phyloP scores from a whole-genome alignment of 116 monocot genomes.

The Papilionanthe hybrid region DNA sequence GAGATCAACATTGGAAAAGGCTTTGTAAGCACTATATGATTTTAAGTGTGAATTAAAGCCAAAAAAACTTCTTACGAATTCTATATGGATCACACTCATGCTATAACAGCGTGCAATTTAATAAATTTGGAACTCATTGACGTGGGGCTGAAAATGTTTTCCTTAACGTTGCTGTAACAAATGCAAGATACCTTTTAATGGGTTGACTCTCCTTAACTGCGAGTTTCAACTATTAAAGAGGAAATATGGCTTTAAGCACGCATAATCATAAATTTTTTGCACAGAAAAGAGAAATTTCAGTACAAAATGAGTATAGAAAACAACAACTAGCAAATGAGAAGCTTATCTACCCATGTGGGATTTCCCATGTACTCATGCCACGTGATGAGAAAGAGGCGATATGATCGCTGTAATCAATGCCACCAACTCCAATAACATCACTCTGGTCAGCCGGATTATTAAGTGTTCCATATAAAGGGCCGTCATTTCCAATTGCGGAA shows the following conservation, averaged over 20 bases:
- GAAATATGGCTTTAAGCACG: neutral
- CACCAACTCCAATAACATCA: slow-evolving; percentile 99
- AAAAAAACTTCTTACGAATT: neutral
- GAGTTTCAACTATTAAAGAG: neutral
- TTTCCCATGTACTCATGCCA: slow-evolving; percentile 99
- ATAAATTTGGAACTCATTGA: neutral
- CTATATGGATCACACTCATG: neutral
- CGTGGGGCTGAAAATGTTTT: neutral
- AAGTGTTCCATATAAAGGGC: slow-evolving; percentile 95
- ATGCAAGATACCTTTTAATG: neutral
- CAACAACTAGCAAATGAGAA: neutral
- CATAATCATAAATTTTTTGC: neutral
- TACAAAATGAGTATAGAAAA: neutral
- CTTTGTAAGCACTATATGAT: neutral
- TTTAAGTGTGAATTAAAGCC: neutral
- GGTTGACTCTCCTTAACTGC: neutral
- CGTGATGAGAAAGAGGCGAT: slow-evolving; percentile 99
- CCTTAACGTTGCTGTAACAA: neutral
- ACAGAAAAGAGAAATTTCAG: neutral
- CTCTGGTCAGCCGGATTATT: slow-evolving; percentile 99
- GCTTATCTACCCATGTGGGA: slow-evolving; percentile 85
- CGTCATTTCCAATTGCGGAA: slow-evolving; percentile 99
- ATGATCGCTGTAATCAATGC: slow-evolving; percentile 92
- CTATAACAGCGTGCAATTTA: neutral
- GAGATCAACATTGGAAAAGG: neutral